Conservation (phyloP, 176 grass and related monocot genomes). For the Lolium rigidum region DNA sequence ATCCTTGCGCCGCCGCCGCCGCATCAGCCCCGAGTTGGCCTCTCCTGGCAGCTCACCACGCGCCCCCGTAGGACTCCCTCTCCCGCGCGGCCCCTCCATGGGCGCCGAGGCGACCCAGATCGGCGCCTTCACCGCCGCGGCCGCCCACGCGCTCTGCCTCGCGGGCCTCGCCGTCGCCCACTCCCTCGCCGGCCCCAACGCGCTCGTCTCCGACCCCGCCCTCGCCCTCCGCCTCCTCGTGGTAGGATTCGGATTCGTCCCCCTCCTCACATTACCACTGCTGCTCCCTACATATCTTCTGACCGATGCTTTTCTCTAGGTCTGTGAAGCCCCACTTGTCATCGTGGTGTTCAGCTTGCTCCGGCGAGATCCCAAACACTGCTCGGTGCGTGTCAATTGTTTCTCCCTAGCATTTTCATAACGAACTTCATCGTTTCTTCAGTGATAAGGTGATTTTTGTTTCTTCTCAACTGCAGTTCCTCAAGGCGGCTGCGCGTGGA, state of each 20-base stretch:
- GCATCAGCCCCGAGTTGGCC: no score
- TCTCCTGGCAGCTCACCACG: no score
- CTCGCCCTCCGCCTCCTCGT: conserved; percentile 67
- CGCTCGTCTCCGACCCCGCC: conserved; percentile 60
- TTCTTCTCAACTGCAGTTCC: conserved; percentile 59
- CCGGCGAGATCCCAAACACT: conserved; percentile 54
- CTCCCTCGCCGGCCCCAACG: conserved; percentile 36
- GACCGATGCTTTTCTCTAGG: conserved; percentile 41
- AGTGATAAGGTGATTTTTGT: conserved; percentile 24
- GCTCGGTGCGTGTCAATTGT: conserved; percentile 52
- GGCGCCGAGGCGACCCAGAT: conserved; percentile 48
- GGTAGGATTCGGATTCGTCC: conserved; percentile 31
- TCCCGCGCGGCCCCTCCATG: no score
- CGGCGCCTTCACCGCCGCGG: conserved; percentile 27
- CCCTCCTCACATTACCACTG: background rate
- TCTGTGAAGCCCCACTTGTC: conserved; percentile 69
- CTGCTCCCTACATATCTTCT: background rate
- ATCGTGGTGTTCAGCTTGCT: conserved; percentile 73
- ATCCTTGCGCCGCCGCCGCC: no score
- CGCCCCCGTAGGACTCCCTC: no score
- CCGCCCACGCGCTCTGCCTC: conserved; percentile 57
- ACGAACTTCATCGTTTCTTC: background rate
- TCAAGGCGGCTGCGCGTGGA: conserved; percentile 59
- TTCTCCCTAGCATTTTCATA: background rate
- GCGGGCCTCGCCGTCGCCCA: conserved; percentile 50